Evolutionary conservation across 2,329 filamentous ascomycete species (phyloP), one percentile per base, ranked within the genome.

Genomic region (Chlorencoelia australis): DNA sequence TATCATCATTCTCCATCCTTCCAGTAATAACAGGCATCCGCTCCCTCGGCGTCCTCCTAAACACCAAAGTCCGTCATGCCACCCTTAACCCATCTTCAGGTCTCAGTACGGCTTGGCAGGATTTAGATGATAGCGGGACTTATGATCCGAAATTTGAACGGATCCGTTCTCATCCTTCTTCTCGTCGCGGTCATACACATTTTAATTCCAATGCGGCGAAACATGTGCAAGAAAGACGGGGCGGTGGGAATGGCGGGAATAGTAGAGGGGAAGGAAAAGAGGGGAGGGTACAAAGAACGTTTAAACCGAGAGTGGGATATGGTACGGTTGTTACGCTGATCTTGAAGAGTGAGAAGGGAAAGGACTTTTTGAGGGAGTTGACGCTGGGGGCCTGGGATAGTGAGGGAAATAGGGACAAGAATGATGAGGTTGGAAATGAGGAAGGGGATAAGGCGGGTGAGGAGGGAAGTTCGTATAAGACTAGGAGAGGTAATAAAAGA

Each of bases 121-220:
- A 55, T 30, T 31, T 43, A 17, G 53, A 55, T 35, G 37, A 49
- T 14, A 52, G 48, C 28, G 53, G 53, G 4, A 51, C 42, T 4
- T 55, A 53, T 30, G 43, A 54, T 33, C 50, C 50, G 4, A 47
- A 41, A 8, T 11, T 35, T 5, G 33, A 39, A 27, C 17, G 33
- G 7, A 35, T n/a, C n/a, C n/a, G n/a, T n/a, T n/a, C n/a, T n/a
- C n/a, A n/a, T n/a, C n/a, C n/a, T n/a, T n/a, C n/a, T n/a, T n/a
- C n/a, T n/a, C n/a, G n/a, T n/a, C n/a, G n/a, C n/a, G n/a, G n/a
- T n/a, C n/a, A n/a, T n/a, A n/a, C n/a, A n/a, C n/a, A n/a, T n/a
- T n/a, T n/a, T n/a, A n/a, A n/a, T n/a, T n/a, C n/a, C n/a, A n/a
- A n/a, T n/a, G n/a, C n/a, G 33, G 24, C 6, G 24, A 5, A 24